Percentiles rank a stretch among this genome's conserved stretches.
Evolutionary conservation across 371 early-diverging fungal species (phyloP).

Genomic region (Umbelopsis sp.): DNA sequence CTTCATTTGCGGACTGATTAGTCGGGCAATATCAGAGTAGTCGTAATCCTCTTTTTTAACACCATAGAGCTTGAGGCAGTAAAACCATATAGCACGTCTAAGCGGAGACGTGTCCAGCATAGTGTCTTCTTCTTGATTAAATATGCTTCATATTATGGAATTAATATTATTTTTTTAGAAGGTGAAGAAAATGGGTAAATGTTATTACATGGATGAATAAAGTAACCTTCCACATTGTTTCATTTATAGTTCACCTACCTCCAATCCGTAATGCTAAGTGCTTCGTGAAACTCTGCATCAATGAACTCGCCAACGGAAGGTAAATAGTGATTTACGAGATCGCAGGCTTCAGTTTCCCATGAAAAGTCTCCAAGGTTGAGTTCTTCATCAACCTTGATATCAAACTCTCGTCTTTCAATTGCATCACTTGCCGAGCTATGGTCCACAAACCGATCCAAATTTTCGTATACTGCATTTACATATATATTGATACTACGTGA

Average conservation of each 20-base stretch:
- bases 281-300: constrained; percentile 64
- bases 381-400: constrained; percentile 46
- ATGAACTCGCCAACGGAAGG: constrained; percentile 63
- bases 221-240: background rate
- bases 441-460: constrained; percentile 57
- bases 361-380: constrained; percentile 66
- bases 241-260: constrained; percentile 31
- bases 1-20: constrained; percentile 38
- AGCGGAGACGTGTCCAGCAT: constrained; percentile 64
- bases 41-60: constrained; percentile 67
- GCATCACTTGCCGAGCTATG: constrained; percentile 22
- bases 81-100: constrained; percentile 67
- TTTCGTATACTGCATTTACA: constrained; percentile 49
- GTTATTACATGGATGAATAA: constrained; percentile 7
- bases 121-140: constrained; percentile 51
- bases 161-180: no score
- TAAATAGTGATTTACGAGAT: constrained; percentile 62
- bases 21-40: constrained; percentile 48
- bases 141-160: constrained; percentile 29
- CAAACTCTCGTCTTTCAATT: constrained; percentile 42
- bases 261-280: constrained; percentile 66
- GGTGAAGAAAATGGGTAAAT: background rate
- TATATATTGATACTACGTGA: constrained; percentile 18
- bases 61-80: constrained; percentile 63
- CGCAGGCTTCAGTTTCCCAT: constrained; percentile 72